Evolutionary conservation across 2,329 filamentous ascomycete genomes (phyloP), one percentile per base, ranked within the genome.

Genomic region (Calonectria pseudoturangicola): DNA sequence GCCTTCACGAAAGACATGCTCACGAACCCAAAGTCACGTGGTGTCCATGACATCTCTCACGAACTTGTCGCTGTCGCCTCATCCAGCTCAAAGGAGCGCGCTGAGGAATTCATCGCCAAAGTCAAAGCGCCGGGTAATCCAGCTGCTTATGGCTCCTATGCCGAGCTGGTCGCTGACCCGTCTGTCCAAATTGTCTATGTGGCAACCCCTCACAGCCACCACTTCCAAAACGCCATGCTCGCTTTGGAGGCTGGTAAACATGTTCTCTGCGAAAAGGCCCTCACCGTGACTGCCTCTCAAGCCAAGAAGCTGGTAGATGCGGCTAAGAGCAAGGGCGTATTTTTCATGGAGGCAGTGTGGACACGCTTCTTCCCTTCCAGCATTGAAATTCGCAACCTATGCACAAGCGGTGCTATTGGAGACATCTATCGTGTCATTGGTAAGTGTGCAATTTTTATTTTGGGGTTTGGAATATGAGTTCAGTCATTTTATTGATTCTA

Each of bases 281-380:
- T 85, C 66, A 80, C 82, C 1, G 74, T 84, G 70, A 84, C 79
- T 48, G 79, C 77, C 3, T 73, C 70, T n/a, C 79, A 83, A 43
- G 79, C 79, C 9, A 74, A 72, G 33, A 73, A 76, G 18, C 75
- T 84, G 3, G 76, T 81, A 10, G 75, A 75, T 10, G 76, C 79
- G 0, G 83, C 83, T 1, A 76, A 74, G 33, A 67, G 76, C 27
- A 83, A 81, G 72, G 80, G 81, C 12, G 77, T 85, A 7, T 84
- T 82, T 68, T 48, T 84, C 33, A 82, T 83, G 77, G 83, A 85
- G 70, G 83, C 83, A 2, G 79, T 84, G 75, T 84, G 83, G 83
- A 83, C 82, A 15, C 76, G 83, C 12, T 83, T 81, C 73, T 82
- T 80, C 63, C 83, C 83, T 2, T 69, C 84, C 36, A 77, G 81